phyloP scores from a whole-genome alignment of 2,329 filamentous ascomycete species.

The Penicillium griseofulvum region DNA sequence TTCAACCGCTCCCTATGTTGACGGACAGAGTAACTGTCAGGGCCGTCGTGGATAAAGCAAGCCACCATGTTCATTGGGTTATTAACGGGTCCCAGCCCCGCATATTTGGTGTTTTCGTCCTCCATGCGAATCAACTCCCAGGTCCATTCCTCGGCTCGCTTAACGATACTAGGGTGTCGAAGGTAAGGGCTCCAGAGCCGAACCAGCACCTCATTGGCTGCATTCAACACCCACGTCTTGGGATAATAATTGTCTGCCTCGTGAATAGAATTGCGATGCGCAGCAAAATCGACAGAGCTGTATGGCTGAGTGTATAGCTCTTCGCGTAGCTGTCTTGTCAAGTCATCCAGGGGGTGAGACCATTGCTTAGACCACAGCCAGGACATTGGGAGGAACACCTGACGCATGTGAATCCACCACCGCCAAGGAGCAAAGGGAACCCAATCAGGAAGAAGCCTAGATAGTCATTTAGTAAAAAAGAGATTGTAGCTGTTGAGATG shows the following conservation, averaged over 20 bases:
- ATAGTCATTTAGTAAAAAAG: constrained; percentile 9
- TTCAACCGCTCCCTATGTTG: constrained; percentile 77
- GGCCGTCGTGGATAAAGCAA: constrained; percentile 82
- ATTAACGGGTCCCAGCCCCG: constrained; percentile 84
- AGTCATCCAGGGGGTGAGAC: constrained; percentile 69
- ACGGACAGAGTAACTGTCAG: constrained; percentile 66
- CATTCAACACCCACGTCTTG: constrained; percentile 78
- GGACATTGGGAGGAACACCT: constrained; percentile 90
- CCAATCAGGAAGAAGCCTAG: constrained; percentile 78
- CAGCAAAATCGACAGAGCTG: constrained; percentile 71
- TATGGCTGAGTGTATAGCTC: constrained; percentile 82
- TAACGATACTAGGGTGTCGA: constrained; percentile 62
- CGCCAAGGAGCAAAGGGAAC: constrained; percentile 84
- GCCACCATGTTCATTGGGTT: constrained; percentile 84
- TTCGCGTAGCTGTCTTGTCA: constrained; percentile 69
- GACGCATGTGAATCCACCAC: constrained; percentile 98
- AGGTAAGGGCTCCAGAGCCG: constrained; percentile 79
- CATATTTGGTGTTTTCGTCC: constrained; percentile 86
- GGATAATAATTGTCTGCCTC: constrained; percentile 85
- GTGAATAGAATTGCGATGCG: constrained; percentile 78
- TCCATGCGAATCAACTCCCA: constrained; percentile 86
- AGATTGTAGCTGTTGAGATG: not conserved
- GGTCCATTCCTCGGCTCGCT: constrained; percentile 74
- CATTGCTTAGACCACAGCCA: constrained; percentile 84
- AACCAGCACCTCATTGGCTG: constrained; percentile 73